Base-by-base conservation (phyloP, 106 monocot genomes). In the Dendrobium nobile region DNA sequence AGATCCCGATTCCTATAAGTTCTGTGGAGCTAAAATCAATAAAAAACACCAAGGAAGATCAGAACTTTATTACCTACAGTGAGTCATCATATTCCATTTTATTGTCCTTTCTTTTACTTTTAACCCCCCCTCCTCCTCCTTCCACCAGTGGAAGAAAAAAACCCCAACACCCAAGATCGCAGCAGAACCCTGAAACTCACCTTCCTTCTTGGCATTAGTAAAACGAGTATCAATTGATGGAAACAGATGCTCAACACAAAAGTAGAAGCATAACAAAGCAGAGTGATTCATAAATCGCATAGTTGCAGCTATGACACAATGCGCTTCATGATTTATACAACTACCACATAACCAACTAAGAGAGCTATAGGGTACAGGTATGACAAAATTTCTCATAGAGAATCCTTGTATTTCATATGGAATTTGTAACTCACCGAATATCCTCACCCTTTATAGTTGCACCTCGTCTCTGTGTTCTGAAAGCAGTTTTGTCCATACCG, bases 361-460 rank as follows among this genome's bases (percentile, higher is more conserved):
- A 65, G 64, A 51, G 51, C 51, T 51, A 13, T 22, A 65, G 64
- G 73, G 0, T 43, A n/a, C 74, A 43, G 19, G 43, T 33, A 75
- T 41, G 44, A 20, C 43, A 43, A 75, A 75, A 33, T 8, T 44
- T 41, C 6, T 75, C 20, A 40, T 10, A 33, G 31, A 72, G 10
- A 16, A 16, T 72, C 26, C 15, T 37, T 13, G 1, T 15, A 73
- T 11, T 37, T 81, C 44, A 75, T 31, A 75, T 73, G 81, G 45
- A 51, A 65, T 77, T 67, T 55, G 17, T 61, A 83, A 80, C 85
- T 84, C 70, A 98, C 98, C 98, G 77, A 72, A 98, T 98, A 84
- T 98, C 98, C 81, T 98, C 98, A 65, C 98, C 98, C 80, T 94
- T 89, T 40, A 91, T 75, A 83, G 85, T 86, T 81, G 90, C 77